Evolutionary conservation across 1,284 basidiomycete species (phyloP), one percentile per base, ranked within the genome.

Genomic region (Termitomyces sp.): DNA sequence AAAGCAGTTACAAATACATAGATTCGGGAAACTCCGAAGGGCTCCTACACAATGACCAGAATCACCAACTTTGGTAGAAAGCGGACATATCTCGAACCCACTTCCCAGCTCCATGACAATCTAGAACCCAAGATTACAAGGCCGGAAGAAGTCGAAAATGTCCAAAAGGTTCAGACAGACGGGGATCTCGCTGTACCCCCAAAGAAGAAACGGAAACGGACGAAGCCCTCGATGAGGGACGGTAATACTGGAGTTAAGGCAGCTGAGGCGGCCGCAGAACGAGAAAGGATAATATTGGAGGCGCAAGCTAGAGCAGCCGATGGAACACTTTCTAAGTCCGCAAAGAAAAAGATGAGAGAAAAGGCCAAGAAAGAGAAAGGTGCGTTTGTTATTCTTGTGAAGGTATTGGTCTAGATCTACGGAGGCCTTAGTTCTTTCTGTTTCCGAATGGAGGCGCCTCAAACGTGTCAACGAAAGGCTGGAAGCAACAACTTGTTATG

Each of bases 401-500:
- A n/a, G 34, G 10, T 36, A 5, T 42, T 30, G n/a, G 15, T 12
- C 15, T 21, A 19, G 17, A 34, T 46, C 17, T 15, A 38, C 8
- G 9, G 21, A 21, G 30, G 8, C 17, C 5, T 8, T 30, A 39
- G 70, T 68, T 12, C 70, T 69, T 58, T 62, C 65, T 40, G 67
- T 67, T 53, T 82, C 82, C 2, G 91, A 90, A 66, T 65, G 74
- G 24, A 77, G 92, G 44, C 78, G 92, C 13, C 65, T 84, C 51
- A 79, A 84, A 61, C 83, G 94, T 30, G 82, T 83, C 49, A 68
- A 82, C 5, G 82, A 88, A 52, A 81, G 84, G 44, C 66, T 77
- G 8, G 70, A 76, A 19, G 71, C 74, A 3, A 92, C 85, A 3
- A 86, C 82, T 7, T 97, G 94, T 67, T 96, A 93, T 68, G 91